Evolutionary conservation across 345 rosid species (phyloP), one percentile per base, ranked within the genome.

Genomic region (Draba incana): DNA sequence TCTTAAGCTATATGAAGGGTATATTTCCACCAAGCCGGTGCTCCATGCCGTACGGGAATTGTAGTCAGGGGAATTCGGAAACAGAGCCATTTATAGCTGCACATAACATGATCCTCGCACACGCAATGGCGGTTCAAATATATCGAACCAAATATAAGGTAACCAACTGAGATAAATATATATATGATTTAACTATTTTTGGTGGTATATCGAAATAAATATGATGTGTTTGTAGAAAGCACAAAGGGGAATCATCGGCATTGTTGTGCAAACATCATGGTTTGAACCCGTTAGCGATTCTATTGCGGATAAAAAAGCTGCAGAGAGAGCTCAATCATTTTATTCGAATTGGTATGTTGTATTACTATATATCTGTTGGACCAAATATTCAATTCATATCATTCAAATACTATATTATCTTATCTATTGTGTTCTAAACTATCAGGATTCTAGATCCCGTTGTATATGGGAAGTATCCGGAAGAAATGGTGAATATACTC

Each of bases 71-170:
- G 2, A 82, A 86, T 37, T 86, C 90, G 0, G 66, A 69, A 28
- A 72, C 64, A 8, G 90, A 86, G 53, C 86, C 92, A 41, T 86
- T 82, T 58, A 61, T 80, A 41, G 92, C 75, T 7, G 81, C 85
- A 6, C 92, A 88, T 70, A 81, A 88, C 70, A 63, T 62, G 20
- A 71, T 88, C 68, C 74, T 86, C 4, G 86, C 92, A 14, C 97
- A 87, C 41, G 84, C 80, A 1, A 79, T 83, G 27, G 88, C 88
- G 3, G 84, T 83, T 10, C 38, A 69, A 65, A 47, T 80, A 37
- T 86, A 90, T 68, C 70, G 78, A 65, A 81, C 74, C 16, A 83
- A 75, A 47, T 89, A 89, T 77, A 83, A 87, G 87, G 96, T 90
- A 70, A 46, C 24, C 6, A 28, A 27, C 1, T 12, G 0, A 4